These are phyloP conservation scores for Phialophora macrospora DNA, from an alignment of 2,329 filamentous ascomycete genomes.

Conservation along the genomic window DNA sequence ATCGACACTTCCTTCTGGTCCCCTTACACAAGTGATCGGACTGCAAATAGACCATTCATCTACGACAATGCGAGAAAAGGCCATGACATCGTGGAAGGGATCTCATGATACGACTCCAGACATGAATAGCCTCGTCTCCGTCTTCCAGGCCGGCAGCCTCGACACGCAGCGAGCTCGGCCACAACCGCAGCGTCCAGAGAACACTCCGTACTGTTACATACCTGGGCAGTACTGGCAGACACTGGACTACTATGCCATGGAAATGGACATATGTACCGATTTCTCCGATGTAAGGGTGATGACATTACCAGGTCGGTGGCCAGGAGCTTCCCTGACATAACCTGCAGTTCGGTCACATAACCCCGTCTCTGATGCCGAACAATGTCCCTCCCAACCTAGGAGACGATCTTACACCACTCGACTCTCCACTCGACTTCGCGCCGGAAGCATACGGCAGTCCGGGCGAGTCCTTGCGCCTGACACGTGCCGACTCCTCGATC, in stretches of 20 bases:
- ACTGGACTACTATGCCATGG: slow-evolving; percentile 27
- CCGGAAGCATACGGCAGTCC: slow-evolving; percentile 17
- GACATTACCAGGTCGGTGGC: background rate
- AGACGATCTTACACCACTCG: slow-evolving; percentile 8
- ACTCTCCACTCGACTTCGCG: slow-evolving; percentile 16
- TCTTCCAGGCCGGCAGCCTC: slow-evolving; percentile 21
- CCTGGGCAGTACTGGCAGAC: slow-evolving; percentile 27
- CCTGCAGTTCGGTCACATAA: slow-evolving; percentile 12
- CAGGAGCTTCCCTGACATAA: slow-evolving; percentile 10
- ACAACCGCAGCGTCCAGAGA: slow-evolving; percentile 4
- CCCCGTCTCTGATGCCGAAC: slow-evolving; percentile 1
- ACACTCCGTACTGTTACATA: slow-evolving; percentile 22
- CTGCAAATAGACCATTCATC: background rate
- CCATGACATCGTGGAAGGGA: background rate
- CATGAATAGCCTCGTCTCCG: slow-evolving; percentile 23
- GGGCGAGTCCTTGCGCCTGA: slow-evolving; percentile 8
- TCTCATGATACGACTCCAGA: background rate
- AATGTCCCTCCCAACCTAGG: background rate
- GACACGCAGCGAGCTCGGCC: slow-evolving; percentile 3
- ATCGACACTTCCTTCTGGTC: background rate
- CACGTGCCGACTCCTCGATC: slow-evolving; percentile 4
- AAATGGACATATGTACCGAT: slow-evolving; percentile 21
- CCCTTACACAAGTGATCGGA: background rate
- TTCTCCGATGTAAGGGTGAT: slow-evolving; percentile 21
- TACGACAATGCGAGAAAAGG: slow-evolving; percentile 16